phyloP scores from a whole-genome alignment of 148 eudicot genomes.

The Rhododendron vialii region DNA sequence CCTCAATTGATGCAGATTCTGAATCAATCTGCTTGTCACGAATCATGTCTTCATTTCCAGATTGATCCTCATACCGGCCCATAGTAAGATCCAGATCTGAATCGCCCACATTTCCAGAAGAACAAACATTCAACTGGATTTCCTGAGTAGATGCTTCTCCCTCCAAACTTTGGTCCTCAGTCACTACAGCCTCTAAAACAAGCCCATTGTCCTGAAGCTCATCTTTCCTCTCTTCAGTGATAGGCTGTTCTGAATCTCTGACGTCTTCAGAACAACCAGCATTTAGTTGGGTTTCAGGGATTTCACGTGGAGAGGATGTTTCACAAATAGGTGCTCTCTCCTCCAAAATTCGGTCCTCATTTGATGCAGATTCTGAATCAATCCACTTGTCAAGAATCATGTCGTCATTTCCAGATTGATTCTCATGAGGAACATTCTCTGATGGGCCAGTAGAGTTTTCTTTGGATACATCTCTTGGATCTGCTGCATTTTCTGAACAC shows the following conservation, averaged over 20 bases:
- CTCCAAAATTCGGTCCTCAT: background rate
- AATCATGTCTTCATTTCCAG: background rate
- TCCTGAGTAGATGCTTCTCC: background rate
- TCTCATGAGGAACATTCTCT: background rate
- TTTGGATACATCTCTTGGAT: background rate
- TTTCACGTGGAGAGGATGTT: background rate
- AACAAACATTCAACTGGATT: background rate
- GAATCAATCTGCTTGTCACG: background rate
- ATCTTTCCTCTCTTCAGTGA: background rate
- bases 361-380: background rate
- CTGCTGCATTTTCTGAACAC: background rate
- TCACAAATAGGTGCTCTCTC: background rate
- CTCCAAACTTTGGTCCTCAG: background rate
- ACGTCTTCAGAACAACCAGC: background rate
- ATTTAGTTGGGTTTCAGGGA: background rate
- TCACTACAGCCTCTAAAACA: background rate
- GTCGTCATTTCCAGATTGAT: background rate
- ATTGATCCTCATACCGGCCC: background rate
- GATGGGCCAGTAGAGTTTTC: slow-evolving; percentile 8
- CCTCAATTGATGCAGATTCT: background rate
- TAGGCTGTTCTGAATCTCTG: background rate
- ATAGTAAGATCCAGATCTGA: background rate
- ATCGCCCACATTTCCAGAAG: background rate
- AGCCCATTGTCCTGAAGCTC: background rate
- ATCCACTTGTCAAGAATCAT: background rate